Percentiles rank a stretch among this genome's conserved stretches.
Evolutionary conservation across 2,329 filamentous ascomycete genomes (phyloP).

Genomic region (Xylariomycetidae sp.): DNA sequence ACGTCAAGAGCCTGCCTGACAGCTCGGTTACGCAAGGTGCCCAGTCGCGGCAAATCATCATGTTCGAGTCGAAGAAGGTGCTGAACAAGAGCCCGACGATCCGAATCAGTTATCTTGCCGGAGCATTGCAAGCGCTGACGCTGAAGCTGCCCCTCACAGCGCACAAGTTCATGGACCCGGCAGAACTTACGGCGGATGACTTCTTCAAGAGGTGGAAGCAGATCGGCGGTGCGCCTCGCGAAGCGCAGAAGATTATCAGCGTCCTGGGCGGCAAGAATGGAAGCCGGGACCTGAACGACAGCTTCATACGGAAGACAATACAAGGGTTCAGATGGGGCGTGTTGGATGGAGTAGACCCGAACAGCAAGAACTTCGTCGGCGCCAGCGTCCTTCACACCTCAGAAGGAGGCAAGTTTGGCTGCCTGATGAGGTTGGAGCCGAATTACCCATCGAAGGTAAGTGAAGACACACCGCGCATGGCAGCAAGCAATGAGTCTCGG

Average conservation of each 20-base stretch:
- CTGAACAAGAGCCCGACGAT: constrained; percentile 86
- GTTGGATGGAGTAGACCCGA: constrained; percentile 81
- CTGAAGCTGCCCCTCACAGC: constrained; percentile 81
- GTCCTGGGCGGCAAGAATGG: constrained; percentile 48
- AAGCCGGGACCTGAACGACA: constrained; percentile 59
- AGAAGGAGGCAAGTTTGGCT: constrained; percentile 86
- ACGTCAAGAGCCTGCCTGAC: constrained; percentile 84
- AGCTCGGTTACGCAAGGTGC: constrained; percentile 66
- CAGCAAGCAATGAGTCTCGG: neutral
- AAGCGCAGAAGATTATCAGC: constrained; percentile 82
- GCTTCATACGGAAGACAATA: constrained; percentile 66
- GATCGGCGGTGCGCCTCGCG: constrained; percentile 81
- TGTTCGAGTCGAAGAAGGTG: constrained; percentile 80
- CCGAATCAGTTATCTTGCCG: constrained; percentile 88
- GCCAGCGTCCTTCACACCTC: constrained; percentile 79
- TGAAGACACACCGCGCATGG: constrained; percentile 13
- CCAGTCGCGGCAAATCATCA: constrained; percentile 88
- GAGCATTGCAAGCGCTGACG: constrained; percentile 86
- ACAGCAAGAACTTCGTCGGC: constrained; percentile 88
- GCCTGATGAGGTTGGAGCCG: constrained; percentile 86
- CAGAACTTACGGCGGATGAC: constrained; percentile 79
- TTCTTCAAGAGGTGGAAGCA: constrained; percentile 99
- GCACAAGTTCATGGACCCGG: constrained; percentile 96
- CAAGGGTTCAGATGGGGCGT: constrained; percentile 88
- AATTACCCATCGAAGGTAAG: constrained; percentile 87